Percentiles rank a stretch among this genome's conserved stretches.
phyloP scores from a whole-genome alignment of 1,284 basidiomycete genomes.

The Anthracocystis panici-leucophaei region DNA sequence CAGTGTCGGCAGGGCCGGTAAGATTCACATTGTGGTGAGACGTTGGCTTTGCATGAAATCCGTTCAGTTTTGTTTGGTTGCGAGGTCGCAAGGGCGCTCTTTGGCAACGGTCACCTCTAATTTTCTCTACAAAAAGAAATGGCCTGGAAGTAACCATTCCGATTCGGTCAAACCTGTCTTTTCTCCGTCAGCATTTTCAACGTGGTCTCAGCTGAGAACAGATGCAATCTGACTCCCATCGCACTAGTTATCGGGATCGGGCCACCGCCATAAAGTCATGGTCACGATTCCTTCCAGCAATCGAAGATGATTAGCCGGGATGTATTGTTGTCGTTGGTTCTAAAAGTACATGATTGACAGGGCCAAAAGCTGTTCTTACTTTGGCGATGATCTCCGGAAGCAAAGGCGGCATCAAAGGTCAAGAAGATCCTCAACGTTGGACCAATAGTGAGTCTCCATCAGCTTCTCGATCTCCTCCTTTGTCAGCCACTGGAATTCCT shows the following conservation, averaged over 20 bases:
- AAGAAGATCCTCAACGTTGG: conserved; percentile 80
- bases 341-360: not conserved
- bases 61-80: no score
- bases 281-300: not conserved
- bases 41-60: no score
- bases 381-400: not conserved
- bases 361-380: not conserved
- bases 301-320: no score
- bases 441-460: conserved; percentile 76
- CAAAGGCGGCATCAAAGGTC: conserved; percentile 37
- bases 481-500: conserved; percentile 88
- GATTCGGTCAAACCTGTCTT: no score
- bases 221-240: not conserved
- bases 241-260: not conserved
- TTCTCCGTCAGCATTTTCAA: not conserved
- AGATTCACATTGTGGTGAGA: no score
- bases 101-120: no score
- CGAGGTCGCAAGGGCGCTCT: no score
- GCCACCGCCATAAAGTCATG: not conserved
- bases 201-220: not conserved
- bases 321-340: no score
- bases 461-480: conserved; percentile 81
- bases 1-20: no score
- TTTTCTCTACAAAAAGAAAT: no score
- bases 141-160: no score